phyloP scores from a whole-genome alignment of 1,284 basidiomycete genomes.

The Sporisorium exsertum region DNA sequence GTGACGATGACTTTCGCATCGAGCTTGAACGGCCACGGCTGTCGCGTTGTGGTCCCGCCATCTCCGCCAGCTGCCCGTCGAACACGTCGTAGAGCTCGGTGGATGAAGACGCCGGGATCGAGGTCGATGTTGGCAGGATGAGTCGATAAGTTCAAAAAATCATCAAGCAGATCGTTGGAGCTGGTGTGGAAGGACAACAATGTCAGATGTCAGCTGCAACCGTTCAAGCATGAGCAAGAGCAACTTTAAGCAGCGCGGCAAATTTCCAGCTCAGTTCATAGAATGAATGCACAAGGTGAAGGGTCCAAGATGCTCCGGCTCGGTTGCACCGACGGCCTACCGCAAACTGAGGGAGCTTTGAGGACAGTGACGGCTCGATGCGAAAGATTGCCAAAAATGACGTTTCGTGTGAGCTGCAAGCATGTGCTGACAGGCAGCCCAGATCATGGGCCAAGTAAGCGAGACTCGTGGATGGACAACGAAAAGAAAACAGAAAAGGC shows the following conservation, averaged over 20 bases:
- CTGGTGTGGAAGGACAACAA: background rate
- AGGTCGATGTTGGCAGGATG: background rate
- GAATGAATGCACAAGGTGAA: background rate
- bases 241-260: no score
- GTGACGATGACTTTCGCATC: conserved; percentile 7
- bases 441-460: background rate
- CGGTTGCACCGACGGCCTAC: conserved; percentile 11
- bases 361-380: conserved; percentile 1
- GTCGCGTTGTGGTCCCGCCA: conserved; percentile 1
- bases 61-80: conserved; percentile 1
- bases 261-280: background rate
- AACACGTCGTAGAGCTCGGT: background rate
- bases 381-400: conserved; percentile 24
- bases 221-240: background rate
- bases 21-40: conserved; percentile 20
- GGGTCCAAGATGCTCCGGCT: background rate
- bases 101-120: background rate
- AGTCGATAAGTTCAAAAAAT: background rate
- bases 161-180: background rate
- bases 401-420: conserved; percentile 1
- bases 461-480: conserved; percentile 13
- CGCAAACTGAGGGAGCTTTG: background rate
- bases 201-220: background rate
- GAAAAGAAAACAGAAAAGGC: background rate
- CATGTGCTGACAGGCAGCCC: conserved; percentile 10